phyloP scores from a whole-genome alignment of 345 rosid species.

The Lagerstroemia speciosa region DNA sequence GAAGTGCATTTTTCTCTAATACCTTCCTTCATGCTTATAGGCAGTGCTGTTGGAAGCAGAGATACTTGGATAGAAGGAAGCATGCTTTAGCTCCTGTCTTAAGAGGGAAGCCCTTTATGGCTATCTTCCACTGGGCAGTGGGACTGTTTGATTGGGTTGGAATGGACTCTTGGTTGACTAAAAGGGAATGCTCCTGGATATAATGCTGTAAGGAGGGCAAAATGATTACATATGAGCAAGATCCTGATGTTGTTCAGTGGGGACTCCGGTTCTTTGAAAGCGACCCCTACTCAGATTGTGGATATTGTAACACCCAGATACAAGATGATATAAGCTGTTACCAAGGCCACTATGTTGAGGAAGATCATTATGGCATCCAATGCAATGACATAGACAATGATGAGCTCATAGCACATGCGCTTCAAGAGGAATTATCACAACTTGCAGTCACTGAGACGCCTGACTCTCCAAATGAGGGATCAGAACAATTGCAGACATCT shows the following conservation, averaged over 20 bases:
- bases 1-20: background rate
- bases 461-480: constrained; percentile 21
- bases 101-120: background rate
- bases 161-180: background rate
- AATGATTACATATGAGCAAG: constrained; percentile 48
- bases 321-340: constrained; percentile 31
- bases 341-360: constrained; percentile 28
- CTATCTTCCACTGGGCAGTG: background rate
- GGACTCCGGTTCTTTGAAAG: constrained; percentile 48
- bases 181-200: background rate
- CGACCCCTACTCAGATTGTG: constrained; percentile 37
- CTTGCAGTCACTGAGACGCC: constrained; percentile 38
- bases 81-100: background rate
- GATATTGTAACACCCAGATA: constrained; percentile 19
- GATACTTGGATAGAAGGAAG: constrained; percentile 1
- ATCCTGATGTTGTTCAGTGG: constrained; percentile 52
- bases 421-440: constrained; percentile 59
- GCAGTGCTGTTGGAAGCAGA: background rate
- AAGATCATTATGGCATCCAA: constrained; percentile 25
- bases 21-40: background rate
- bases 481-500: constrained; percentile 24
- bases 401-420: constrained; percentile 48
- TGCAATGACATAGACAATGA: constrained; percentile 34
- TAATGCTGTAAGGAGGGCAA: background rate
- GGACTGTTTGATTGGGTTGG: background rate